Base-by-base conservation (phyloP, 2,329 filamentous ascomycete species). In the Aspergillus phoenicis region DNA sequence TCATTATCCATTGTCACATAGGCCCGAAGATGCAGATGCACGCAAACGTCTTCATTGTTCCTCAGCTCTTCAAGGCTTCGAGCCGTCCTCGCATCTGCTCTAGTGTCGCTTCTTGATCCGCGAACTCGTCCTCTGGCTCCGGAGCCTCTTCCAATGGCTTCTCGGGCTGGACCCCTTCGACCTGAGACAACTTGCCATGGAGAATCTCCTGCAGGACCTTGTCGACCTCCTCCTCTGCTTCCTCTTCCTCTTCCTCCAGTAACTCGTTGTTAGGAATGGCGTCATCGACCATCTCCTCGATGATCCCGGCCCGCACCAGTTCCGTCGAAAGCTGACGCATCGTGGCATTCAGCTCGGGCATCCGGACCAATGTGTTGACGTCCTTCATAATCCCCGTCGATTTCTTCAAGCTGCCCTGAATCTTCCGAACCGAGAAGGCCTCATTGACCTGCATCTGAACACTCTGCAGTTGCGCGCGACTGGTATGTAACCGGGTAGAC, bases 371-470 rank as follows among this genome's bases (percentile, higher is more conserved):
- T 15, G 84, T 85, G 77, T 98, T 98, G 62, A 99, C 92, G 75
- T 98, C 93, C 79, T 93, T 94, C 95, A 99, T 98, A 68, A 99
- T 93, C 48, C 91, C 90, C 8, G 94, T 93, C 69, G 89, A 91
- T 45, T 90, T 89, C 67, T 87, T 86, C 72, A 99, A 93, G 71
- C 89, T 93, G 49, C 93, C 94, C 79, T 98, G 93, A 65, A 99
- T 98, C 83, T 96, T 96, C 68, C 92, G 89, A 70, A 98, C 89
- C 1, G 92, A 91, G 77, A 98, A 98, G 1, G 95, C 93, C 80
- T 98, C 94, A 72, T 93, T 92, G 72, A 99, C 94, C 79, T 98
- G 95, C 93, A 98, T 96, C 78, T 94, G 89, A 47, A 99, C 94
- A 67, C 90, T 94, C 74, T 89, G 88, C 52, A 99, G 85, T 79